A percentile compares a stretch with the other conserved stretches of the same genome.
Conservation (phyloP, 2,329 filamentous ascomycete genomes). For the Mycosphaerella arachidis region DNA sequence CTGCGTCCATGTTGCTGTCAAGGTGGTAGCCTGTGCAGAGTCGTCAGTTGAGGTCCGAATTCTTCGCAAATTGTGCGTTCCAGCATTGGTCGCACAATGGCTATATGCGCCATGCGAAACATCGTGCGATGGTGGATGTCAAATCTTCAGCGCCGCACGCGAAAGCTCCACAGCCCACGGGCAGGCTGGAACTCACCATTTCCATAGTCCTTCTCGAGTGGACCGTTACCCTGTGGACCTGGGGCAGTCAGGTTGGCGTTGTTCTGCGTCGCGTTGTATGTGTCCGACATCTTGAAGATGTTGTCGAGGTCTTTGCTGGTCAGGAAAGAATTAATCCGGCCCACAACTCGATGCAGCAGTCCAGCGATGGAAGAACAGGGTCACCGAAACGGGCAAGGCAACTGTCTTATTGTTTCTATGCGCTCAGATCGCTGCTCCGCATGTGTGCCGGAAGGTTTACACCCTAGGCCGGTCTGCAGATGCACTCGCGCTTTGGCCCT, state of each 20-base stretch:
- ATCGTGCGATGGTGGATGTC: not conserved
- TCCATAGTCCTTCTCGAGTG: constrained; percentile 46
- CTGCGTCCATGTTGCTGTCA: constrained; percentile 32
- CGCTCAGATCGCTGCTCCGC: constrained; percentile 16
- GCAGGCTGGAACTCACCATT: constrained; percentile 20
- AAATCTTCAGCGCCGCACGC: not conserved
- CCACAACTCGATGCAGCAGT: constrained; percentile 2
- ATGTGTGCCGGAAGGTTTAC: constrained; percentile 7
- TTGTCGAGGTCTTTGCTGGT: constrained; percentile 6
- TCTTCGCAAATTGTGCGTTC: not conserved
- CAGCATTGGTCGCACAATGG: not conserved
- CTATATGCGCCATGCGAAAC: not conserved
- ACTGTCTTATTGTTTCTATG: constrained; percentile 12
- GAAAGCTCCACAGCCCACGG: not conserved
- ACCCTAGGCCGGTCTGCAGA: constrained; percentile 10
- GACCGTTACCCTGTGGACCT: constrained; percentile 12
- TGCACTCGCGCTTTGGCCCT: constrained; percentile 15
- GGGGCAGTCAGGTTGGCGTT: constrained; percentile 27
- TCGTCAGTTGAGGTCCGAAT: not conserved
- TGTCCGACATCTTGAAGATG: constrained; percentile 11
- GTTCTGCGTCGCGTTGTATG: constrained; percentile 24
- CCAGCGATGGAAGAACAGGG: constrained; percentile 3
- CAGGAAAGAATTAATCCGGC: constrained; percentile 1
- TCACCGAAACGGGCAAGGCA: constrained; percentile 10
- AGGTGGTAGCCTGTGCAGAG: constrained; percentile 30